phyloP scores from a whole-genome alignment of 306 rosid genomes.

The Carpinus viminea region DNA sequence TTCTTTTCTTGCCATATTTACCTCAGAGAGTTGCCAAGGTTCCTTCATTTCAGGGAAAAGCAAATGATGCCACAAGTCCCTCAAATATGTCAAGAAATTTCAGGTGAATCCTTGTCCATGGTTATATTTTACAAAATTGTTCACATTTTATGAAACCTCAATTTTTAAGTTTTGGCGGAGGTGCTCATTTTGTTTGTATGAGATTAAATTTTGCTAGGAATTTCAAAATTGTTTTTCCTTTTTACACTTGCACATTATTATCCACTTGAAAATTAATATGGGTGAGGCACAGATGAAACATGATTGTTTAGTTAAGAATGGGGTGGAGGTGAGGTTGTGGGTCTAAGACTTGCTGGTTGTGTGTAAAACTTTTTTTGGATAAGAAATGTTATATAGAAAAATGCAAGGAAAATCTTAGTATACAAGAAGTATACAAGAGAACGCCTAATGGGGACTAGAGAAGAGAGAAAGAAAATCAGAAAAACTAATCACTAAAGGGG shows the following conservation, averaged over 20 bases:
- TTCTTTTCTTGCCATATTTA: constrained; percentile 45
- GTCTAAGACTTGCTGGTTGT: not conserved
- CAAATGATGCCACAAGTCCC: constrained; percentile 67
- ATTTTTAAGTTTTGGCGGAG: not conserved
- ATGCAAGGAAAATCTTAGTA: too few relatives aligned
- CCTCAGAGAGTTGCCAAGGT: constrained; percentile 55
- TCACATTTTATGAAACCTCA: constrained; percentile 8
- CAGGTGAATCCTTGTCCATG: constrained; percentile 56
- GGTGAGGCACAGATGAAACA: not conserved
- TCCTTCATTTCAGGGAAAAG: constrained; percentile 62
- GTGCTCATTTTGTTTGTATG: not conserved
- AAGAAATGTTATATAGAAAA: too few relatives aligned
- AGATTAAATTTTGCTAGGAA: not conserved
- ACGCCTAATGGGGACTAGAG: too few relatives aligned
- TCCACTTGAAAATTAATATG: not conserved
- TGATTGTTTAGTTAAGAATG: not conserved
- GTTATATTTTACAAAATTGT: constrained; percentile 12
- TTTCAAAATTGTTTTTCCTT: not conserved
- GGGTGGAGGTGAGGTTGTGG: not conserved
- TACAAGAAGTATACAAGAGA: too few relatives aligned
- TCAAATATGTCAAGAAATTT: constrained; percentile 86
- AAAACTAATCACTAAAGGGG: too few relatives aligned
- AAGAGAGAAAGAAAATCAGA: too few relatives aligned
- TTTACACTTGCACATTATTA: not conserved
- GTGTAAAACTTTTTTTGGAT: not conserved